phyloP scores from a whole-genome alignment of 768 basidiomycete species.

The Pleurotus pulmonarius region DNA sequence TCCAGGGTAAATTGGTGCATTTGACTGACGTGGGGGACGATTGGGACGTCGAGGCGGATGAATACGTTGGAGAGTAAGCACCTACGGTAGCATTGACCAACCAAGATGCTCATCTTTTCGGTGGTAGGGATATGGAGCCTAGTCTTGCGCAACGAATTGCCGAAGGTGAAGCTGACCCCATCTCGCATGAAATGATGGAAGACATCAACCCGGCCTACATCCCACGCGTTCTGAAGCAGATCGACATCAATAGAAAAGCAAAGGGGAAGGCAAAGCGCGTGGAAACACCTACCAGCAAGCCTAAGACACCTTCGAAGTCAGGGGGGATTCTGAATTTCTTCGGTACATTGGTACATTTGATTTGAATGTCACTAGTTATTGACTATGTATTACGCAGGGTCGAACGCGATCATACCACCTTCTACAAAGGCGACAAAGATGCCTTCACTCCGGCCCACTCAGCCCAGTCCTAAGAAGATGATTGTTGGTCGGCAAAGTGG shows the following conservation, averaged over 20 bases:
- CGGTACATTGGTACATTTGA: constrained; percentile 35
- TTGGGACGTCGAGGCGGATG: constrained; percentile 60
- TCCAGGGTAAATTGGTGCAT: constrained; percentile 59
- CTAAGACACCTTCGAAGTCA: neutral
- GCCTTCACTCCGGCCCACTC: neutral
- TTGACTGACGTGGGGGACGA: constrained; percentile 56
- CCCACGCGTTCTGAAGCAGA: constrained; percentile 46
- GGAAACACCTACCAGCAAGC: constrained; percentile 25
- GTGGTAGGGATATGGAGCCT: constrained; percentile 58
- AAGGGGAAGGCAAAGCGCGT: constrained; percentile 48
- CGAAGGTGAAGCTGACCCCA: constrained; percentile 66
- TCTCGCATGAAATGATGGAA: constrained; percentile 61
- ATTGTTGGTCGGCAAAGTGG: constrained; percentile 61
- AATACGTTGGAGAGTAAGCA: constrained; percentile 68
- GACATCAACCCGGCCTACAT: constrained; percentile 73
- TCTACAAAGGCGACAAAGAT: constrained; percentile 12
- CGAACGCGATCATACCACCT: constrained; percentile 37
- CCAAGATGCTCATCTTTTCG: constrained; percentile 8
- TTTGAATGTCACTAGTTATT: neutral
- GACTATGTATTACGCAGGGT: constrained; percentile 23
- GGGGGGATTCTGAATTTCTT: constrained; percentile 60
- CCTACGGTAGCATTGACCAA: neutral
- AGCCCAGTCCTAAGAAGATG: constrained; percentile 10
- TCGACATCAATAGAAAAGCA: neutral
- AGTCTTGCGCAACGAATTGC: constrained; percentile 64